Evolutionary conservation across 176 grass and related monocot genomes (phyloP), one percentile per base, ranked within the genome.

Genomic region (Ananas comosus): DNA sequence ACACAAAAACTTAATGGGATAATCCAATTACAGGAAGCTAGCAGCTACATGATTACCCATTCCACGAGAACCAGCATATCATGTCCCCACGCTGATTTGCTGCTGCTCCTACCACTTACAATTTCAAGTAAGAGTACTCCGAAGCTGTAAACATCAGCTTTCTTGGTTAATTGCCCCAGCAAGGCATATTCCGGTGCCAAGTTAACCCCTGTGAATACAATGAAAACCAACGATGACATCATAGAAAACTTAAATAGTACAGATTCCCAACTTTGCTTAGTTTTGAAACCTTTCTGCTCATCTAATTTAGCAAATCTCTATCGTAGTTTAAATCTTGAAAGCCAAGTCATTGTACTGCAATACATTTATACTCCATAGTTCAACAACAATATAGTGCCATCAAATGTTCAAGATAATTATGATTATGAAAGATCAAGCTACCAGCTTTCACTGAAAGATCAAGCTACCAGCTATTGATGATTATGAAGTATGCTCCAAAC

Each of bases 71-170:
- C 29, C 29, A 33, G 29, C 29, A 33, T 33, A 4, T 33, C 74
- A 72, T 66, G 63, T 80, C 80, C 76, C 52, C 75, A 66, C 56
- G 59, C 72, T 11, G 74, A 80, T 65, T 79, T 82, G 63, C 78
- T 85, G 71, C 86, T 85, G 47, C 82, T 75, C 80, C 78, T 12
- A 58, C 82, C 79, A 22, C 86, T 88, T 74, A 88, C 65, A 11
- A 88, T 68, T 78, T 88, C 82, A 50, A 88, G 86, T 71, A 85
- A 19, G 51, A 88, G 82, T 42, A 85, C 86, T 48, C 86, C 86
- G 33, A 88, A 88, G 73, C 86, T 85, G 72, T 88, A 88, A 78
- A 88, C 81, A 61, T 88, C 86, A 61, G 86, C 86, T 79, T 88
- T 88, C 79, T 85, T 88, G 12, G 86, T 88, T 72, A 88, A 85